These are phyloP conservation scores for Mycena galopus DNA, from an alignment of 768 basidiomycete genomes.

Conservation along the genomic window DNA sequence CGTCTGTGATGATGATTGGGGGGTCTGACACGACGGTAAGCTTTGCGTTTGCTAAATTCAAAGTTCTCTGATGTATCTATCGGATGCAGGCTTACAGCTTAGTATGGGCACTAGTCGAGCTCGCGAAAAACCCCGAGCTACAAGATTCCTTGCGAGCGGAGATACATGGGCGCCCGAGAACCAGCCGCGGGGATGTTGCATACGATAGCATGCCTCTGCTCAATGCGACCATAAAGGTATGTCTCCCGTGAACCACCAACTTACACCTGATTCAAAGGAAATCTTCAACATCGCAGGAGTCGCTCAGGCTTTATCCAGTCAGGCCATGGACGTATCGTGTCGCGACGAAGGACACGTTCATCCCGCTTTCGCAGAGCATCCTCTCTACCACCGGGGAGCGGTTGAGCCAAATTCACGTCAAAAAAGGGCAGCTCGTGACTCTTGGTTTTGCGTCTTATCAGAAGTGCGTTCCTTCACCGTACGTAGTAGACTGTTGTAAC, in stretches of 20 bases:
- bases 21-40: slow-evolving; percentile 29
- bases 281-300: slow-evolving; percentile 42
- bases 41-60: slow-evolving; percentile 20
- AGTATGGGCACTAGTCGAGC: slow-evolving; percentile 40
- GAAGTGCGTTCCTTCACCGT: slow-evolving; percentile 43
- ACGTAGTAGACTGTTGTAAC: slow-evolving; percentile 37
- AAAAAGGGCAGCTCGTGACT: slow-evolving; percentile 51
- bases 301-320: slow-evolving; percentile 48
- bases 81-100: slow-evolving; percentile 24
- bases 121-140: slow-evolving; percentile 47
- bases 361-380: slow-evolving; percentile 58
- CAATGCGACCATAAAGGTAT: slow-evolving; percentile 30
- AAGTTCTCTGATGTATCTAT: slow-evolving; percentile 23
- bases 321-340: slow-evolving; percentile 48
- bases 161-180: slow-evolving; percentile 37
- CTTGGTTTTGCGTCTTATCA: slow-evolving; percentile 54
- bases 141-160: slow-evolving; percentile 51
- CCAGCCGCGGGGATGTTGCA: slow-evolving; percentile 23
- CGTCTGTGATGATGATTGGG: slow-evolving; percentile 29
- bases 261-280: slow-evolving; percentile 18
- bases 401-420: slow-evolving; percentile 49
- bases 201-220: slow-evolving; percentile 33
- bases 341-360: slow-evolving; percentile 52
- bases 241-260: slow-evolving; percentile 18
- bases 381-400: slow-evolving; percentile 49